A percentile compares a stretch with the other conserved stretches of the same genome.
Conservation (phyloP, 371 early-diverging fungal species). For the Phascolomyces articulosus region DNA sequence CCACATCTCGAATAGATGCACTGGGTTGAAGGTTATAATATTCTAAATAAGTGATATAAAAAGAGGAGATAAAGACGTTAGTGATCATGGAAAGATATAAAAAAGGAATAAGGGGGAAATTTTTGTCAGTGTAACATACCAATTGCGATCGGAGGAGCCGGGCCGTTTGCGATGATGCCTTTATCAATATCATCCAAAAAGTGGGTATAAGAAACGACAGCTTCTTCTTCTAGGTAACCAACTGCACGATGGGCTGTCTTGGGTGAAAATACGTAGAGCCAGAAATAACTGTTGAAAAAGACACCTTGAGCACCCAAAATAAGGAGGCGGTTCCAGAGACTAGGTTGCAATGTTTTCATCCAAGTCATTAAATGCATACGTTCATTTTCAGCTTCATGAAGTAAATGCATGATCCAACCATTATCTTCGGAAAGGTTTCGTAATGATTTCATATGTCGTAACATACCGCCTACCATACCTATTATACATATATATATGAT, state of each 20-base stretch:
- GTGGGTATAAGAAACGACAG: slow-evolving; percentile 91
- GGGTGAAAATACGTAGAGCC: slow-evolving; percentile 83
- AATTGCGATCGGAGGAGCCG: slow-evolving; percentile 81
- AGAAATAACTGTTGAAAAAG: slow-evolving; percentile 91
- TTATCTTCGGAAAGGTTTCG: slow-evolving; percentile 84
- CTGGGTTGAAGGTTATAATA: slow-evolving; percentile 89
- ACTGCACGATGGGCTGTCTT: slow-evolving; percentile 81
- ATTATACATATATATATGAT: slow-evolving; percentile 36
- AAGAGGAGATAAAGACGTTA: background rate
- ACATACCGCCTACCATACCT: slow-evolving; percentile 90
- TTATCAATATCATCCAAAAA: slow-evolving; percentile 87
- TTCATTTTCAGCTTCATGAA: slow-evolving; percentile 88
- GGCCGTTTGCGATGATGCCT: slow-evolving; percentile 70
- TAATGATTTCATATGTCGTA: slow-evolving; percentile 85
- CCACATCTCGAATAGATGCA: slow-evolving; percentile 90
- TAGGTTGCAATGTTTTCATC: slow-evolving; percentile 80
- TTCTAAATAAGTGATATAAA: slow-evolving; percentile 31
- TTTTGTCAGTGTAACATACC: slow-evolving; percentile 12
- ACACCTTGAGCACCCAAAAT: slow-evolving; percentile 81
- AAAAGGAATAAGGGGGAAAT: background rate
- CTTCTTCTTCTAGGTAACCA: slow-evolving; percentile 85
- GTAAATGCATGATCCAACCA: slow-evolving; percentile 85
- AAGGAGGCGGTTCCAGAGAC: slow-evolving; percentile 60
- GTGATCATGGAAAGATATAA: no score
- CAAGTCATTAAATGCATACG: slow-evolving; percentile 90